A percentile compares a stretch with the other conserved stretches of the same genome.
Conservation (phyloP, 306 rosid genomes). For the Fragaria nilgerrensis region DNA sequence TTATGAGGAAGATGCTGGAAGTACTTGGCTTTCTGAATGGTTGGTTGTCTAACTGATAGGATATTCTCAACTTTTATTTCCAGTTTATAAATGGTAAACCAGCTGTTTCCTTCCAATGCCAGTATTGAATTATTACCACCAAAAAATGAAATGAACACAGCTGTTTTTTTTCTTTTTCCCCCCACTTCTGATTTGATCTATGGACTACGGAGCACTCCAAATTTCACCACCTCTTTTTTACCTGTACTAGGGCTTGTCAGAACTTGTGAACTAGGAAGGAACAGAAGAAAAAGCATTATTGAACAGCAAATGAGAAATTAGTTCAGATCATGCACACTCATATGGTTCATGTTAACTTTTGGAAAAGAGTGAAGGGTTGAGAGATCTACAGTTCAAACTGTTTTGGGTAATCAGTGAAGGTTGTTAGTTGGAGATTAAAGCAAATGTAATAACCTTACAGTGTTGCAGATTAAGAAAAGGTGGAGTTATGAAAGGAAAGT, state of each 20-base stretch:
- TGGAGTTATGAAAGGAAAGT: neutral
- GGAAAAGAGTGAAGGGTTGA: neutral
- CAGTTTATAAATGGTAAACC: conserved; percentile 3
- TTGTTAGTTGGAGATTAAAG: conserved; percentile 5
- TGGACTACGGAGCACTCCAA: neutral
- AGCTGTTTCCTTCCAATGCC: neutral
- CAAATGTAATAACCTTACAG: neutral
- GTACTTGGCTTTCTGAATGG: neutral
- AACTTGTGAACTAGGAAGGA: neutral
- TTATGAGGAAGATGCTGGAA: neutral
- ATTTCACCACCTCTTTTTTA: neutral
- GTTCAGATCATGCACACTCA: neutral
- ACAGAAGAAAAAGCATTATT: neutral
- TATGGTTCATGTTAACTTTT: no score
- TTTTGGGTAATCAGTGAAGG: neutral
- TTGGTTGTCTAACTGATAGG: conserved; percentile 4
- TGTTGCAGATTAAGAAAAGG: neutral
- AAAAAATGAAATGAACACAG: neutral
- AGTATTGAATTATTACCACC: conserved; percentile 1
- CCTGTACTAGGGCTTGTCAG: neutral
- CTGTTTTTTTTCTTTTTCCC: neutral
- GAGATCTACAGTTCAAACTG: neutral
- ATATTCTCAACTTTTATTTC: conserved; percentile 9
- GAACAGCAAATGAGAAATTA: neutral
- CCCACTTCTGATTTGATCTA: neutral